phyloP scores from a whole-genome alignment of 768 basidiomycete genomes.

The Inosperma sp. region DNA sequence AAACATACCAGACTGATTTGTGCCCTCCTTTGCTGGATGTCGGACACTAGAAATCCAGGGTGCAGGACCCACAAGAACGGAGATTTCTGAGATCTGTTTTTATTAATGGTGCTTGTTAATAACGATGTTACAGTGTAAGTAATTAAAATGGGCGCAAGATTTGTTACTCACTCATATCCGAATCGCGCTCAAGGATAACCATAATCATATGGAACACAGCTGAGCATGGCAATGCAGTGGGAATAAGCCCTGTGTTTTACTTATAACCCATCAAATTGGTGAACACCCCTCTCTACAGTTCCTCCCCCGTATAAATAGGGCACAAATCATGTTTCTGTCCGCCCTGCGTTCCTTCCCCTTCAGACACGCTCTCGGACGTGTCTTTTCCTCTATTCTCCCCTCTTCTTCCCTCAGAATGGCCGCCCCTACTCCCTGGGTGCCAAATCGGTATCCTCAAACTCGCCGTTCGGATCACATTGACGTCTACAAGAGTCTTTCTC shows the following conservation, averaged over 20 bases:
- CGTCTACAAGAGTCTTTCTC: constrained; percentile 58
- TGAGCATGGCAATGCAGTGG: not conserved
- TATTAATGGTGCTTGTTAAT: no score
- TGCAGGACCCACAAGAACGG: no score
- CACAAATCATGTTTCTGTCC: not conserved
- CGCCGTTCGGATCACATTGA: constrained; percentile 65
- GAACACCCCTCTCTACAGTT: no score
- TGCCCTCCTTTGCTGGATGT: no score
- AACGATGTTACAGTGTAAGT: no score
- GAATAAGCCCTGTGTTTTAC: no score
- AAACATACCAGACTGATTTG: no score
- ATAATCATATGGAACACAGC: not conserved
- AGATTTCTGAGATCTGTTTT: no score
- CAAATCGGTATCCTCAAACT: constrained; percentile 58
- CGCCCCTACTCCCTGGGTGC: constrained; percentile 46
- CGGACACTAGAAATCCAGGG: no score
- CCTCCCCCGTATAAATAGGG: constrained; percentile 12
- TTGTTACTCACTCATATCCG: no score
- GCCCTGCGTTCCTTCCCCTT: constrained; percentile 2
- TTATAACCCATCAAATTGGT: constrained; percentile 3
- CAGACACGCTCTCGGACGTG: constrained; percentile 17
- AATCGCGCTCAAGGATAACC: no score
- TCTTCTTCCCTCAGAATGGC: constrained; percentile 27
- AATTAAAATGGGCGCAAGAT: no score
- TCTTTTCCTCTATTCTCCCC: constrained; percentile 22